Evolutionary conservation across 441 rosid genomes (phyloP).

Genomic region (Arabidopsis hybrid): DNA sequence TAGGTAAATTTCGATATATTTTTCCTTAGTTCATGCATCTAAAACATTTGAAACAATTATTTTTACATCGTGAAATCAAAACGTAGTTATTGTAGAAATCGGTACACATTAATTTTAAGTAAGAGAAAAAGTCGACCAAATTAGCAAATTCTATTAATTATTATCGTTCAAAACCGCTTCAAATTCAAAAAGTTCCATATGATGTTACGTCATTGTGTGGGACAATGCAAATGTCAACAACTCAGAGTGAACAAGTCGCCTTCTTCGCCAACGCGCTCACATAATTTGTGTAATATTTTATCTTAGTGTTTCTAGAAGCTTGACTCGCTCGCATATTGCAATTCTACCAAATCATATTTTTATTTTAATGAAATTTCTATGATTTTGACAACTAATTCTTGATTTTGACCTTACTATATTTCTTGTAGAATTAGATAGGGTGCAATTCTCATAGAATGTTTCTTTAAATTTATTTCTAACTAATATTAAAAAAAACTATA

Average conservation of each 20-base stretch:
- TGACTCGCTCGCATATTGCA: conserved; percentile 36
- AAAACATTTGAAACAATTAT: too few species aligned
- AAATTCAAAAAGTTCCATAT: neutral
- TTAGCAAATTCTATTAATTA: neutral
- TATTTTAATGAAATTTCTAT: neutral
- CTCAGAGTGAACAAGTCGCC: conserved; percentile 26
- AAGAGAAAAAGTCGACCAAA: neutral
- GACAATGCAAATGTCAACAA: conserved; percentile 23
- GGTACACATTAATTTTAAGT: too few species aligned
- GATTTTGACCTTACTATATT: neutral
- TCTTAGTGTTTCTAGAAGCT: conserved; percentile 35
- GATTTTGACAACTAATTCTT: neutral
- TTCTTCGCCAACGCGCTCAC: conserved; percentile 25
- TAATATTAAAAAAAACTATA: neutral
- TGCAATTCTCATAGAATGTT: conserved; percentile 10
- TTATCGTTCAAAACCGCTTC: neutral
- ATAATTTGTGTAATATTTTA: conserved; percentile 3
- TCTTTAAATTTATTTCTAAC: neutral
- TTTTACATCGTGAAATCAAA: too few species aligned
- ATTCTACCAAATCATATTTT: conserved; percentile 20
- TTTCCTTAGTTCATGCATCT: too few species aligned
- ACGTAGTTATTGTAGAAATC: too few species aligned
- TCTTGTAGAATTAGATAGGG: neutral
- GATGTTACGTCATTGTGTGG: neutral
- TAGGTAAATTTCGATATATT: too few species aligned